Evolutionary conservation across 305 asterid species (phyloP).

Genomic region (Coffea humblotiana): DNA sequence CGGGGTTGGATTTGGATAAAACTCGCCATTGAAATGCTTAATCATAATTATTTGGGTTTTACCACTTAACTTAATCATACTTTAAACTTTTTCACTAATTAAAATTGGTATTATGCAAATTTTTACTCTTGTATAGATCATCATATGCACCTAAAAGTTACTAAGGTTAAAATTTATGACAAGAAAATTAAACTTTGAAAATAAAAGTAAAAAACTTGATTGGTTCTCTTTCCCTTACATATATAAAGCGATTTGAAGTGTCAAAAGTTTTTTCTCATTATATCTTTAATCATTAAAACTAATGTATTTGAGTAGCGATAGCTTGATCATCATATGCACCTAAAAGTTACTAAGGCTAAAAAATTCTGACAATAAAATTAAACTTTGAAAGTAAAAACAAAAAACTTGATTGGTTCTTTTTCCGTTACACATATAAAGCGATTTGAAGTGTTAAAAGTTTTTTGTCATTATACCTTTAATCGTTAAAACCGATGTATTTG

Average conservation of each 20-base stretch:
- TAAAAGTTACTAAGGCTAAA: not conserved
- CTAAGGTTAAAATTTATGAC: not conserved
- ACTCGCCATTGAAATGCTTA: no score
- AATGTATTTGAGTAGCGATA: not conserved
- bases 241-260: not conserved
- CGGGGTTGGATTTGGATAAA: no score
- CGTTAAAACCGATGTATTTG: not conserved
- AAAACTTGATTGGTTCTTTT: not conserved
- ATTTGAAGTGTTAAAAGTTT: not conserved
- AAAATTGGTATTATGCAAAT: not conserved
- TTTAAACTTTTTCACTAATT: not conserved
- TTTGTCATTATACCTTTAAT: not conserved
- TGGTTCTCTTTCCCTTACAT: not conserved
- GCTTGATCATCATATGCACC: no score
- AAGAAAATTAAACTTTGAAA: not conserved
- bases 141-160: not conserved
- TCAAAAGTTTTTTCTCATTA: not conserved
- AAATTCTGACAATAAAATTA: not conserved
- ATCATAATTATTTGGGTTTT: no score
- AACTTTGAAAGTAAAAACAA: not conserved
- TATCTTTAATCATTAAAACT: not conserved
- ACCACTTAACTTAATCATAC: not conserved
- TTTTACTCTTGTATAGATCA: not conserved
- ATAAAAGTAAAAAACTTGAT: not conserved
- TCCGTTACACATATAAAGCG: not conserved